A percentile compares a stretch with the other conserved stretches of the same genome.
Conservation (phyloP, 75 land plant species). For the Azolla pinnata region DNA sequence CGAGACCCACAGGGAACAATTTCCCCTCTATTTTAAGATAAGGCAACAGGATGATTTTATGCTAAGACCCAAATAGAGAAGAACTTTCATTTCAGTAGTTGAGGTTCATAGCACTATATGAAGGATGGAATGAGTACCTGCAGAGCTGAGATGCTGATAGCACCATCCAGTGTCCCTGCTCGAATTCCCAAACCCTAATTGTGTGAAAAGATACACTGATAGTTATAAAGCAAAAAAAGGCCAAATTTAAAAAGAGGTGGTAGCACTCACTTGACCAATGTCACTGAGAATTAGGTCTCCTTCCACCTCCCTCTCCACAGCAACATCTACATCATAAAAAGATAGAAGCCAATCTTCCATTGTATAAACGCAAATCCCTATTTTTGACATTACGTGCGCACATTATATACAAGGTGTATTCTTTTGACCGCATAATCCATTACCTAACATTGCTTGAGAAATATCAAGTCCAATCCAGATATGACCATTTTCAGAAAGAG, state of each 20-base stretch:
- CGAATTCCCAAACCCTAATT: slow-evolving; percentile 67
- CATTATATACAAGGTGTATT: too few relatives aligned
- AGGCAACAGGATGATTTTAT: too few relatives aligned
- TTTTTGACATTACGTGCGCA: too few relatives aligned
- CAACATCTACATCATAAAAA: slow-evolving; percentile 48
- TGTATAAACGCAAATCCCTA: background rate
- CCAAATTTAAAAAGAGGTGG: background rate
- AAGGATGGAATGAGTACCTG: too few relatives aligned
- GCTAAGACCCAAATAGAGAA: too few relatives aligned
- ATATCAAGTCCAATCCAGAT: slow-evolving; percentile 97
- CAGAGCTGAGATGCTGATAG: slow-evolving; percentile 87
- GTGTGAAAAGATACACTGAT: background rate
- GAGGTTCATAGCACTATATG: too few relatives aligned
- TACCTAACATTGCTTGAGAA: slow-evolving; percentile 83
- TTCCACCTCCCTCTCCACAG: slow-evolving; percentile 81
- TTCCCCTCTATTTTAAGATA: too few relatives aligned
- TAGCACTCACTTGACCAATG: slow-evolving; percentile 74
- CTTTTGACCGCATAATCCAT: too few relatives aligned
- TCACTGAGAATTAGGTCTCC: slow-evolving; percentile 82
- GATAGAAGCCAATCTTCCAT: background rate
- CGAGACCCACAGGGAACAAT: too few relatives aligned
- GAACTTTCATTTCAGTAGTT: too few relatives aligned
- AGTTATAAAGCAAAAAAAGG: background rate
- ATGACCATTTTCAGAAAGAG: slow-evolving; percentile 76
- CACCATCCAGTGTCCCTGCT: slow-evolving; percentile 80